phyloP scores from a whole-genome alignment of 495 filamentous ascomycete genomes.

The Penicillium fimorum region DNA sequence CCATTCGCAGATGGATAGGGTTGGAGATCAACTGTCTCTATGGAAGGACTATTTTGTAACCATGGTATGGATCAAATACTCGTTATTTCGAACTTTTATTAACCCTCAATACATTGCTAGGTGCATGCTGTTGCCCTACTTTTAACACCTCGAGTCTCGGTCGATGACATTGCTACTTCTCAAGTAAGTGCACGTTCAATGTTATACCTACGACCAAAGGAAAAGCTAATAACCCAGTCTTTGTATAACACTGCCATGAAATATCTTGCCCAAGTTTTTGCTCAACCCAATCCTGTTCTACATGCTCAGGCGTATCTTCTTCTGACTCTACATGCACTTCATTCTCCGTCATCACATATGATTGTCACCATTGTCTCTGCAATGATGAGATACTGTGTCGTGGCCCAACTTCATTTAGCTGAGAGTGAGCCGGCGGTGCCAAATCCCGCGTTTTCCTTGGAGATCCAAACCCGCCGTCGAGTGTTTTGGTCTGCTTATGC shows the following conservation, averaged over 20 bases:
- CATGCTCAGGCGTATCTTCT: slow-evolving; percentile 27
- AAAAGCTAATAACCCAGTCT: slow-evolving; percentile 5
- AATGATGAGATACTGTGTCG: slow-evolving; percentile 24
- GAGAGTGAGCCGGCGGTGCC: slow-evolving; percentile 4
- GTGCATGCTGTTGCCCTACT: slow-evolving; percentile 24
- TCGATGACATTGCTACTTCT: slow-evolving; percentile 18
- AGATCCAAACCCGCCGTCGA: slow-evolving; percentile 24
- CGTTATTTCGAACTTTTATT: neutral
- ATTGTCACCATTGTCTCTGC: slow-evolving; percentile 23
- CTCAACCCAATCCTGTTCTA: slow-evolving; percentile 15
- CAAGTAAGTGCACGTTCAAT: slow-evolving; percentile 10
- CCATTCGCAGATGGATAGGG: neutral
- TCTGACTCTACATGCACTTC: slow-evolving; percentile 25
- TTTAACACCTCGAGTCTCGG: slow-evolving; percentile 20
- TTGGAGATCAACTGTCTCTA: neutral
- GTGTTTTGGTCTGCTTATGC: slow-evolving; percentile 29
- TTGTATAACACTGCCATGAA: slow-evolving; percentile 18
- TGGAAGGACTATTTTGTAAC: slow-evolving; percentile 24
- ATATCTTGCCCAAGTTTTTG: slow-evolving; percentile 17
- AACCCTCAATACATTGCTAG: slow-evolving; percentile 1
- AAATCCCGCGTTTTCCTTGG: slow-evolving; percentile 6
- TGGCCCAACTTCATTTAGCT: slow-evolving; percentile 18
- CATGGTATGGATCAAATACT: slow-evolving; percentile 12
- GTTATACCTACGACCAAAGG: neutral
- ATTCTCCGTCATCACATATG: slow-evolving; percentile 25